Base-by-base conservation (phyloP, 768 basidiomycete species). In the Mrakia blollopis region DNA sequence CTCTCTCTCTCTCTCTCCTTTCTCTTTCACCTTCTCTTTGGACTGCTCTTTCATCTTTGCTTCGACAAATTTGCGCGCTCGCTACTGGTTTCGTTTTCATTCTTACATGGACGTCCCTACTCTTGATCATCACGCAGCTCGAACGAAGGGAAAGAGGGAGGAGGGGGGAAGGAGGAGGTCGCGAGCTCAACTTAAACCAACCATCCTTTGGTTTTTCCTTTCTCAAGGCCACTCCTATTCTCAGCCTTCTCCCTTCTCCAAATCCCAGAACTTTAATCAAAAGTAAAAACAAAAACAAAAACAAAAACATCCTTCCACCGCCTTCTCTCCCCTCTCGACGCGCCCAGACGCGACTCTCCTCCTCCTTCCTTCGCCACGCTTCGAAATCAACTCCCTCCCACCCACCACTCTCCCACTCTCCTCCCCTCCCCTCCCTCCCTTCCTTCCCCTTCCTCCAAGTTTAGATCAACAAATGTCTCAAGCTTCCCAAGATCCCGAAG, bases 401-500 rank as follows among this genome's bases (percentile, higher is more conserved):
- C 28, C 30, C 30, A 35, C 30, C 25, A 54, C 72, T 8, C 8
- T 23, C 60, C 28, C 39, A 0, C 3, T 57, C 61, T 44, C 18
- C 35, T 44, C 28, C 41, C 60, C 32, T 41, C 32, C 57, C 39
- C 54, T 23, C 54, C 32, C 72, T 3, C 23, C 57, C 54, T 9
- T 47, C 16, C 14, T 61, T 60, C 3, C 52, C 28, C 21, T n/a
- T 14, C 18, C 52, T 57, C 32, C 18, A 32, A 6, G 23, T 57
- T 28, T 41, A 14, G n/a, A n/a, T 18, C 25, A 13, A 44, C 28
- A 21, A 6, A 72, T 72, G 71, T 72, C 71, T 10, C 71, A 72
- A 60, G 52, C 47, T 2, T 72, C 71, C 18, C 71, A 70, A 18
- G 41, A 76, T 5, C 35, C n/a, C n/a, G 75, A 76, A 14, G 67